phyloP scores from a whole-genome alignment of 371 early-diverging fungal genomes.

The Mortierella sp. region DNA sequence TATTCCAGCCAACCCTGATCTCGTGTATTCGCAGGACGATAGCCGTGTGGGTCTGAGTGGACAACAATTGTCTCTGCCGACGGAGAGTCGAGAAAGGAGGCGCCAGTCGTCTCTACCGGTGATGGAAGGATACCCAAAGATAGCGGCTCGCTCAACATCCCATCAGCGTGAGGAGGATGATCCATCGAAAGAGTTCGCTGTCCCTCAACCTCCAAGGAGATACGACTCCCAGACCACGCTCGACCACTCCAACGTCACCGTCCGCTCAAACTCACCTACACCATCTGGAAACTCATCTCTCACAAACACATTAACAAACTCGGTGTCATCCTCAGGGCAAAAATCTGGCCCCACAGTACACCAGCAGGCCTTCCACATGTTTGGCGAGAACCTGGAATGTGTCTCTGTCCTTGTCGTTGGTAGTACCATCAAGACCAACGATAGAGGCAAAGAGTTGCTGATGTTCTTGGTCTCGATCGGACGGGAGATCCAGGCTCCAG shows the following conservation, averaged over 20 bases:
- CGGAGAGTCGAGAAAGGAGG: slow-evolving; percentile 19
- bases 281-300: slow-evolving; percentile 48
- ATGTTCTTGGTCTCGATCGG: slow-evolving; percentile 64
- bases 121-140: slow-evolving; percentile 34
- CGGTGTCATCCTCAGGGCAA: not conserved
- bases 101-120: slow-evolving; percentile 25
- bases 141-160: slow-evolving; percentile 40
- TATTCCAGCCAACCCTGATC: slow-evolving; percentile 13
- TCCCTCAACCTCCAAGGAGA: slow-evolving; percentile 32
- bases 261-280: slow-evolving; percentile 36
- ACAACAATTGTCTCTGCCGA: slow-evolving; percentile 1
- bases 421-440: slow-evolving; percentile 72
- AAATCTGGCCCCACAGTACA: slow-evolving; percentile 12
- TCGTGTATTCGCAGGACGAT: slow-evolving; percentile 7
- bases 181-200: slow-evolving; percentile 6
- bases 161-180: slow-evolving; percentile 39
- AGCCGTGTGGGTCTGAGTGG: slow-evolving; percentile 3
- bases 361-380: slow-evolving; percentile 36
- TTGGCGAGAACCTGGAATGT: slow-evolving; percentile 33
- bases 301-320: slow-evolving; percentile 8
- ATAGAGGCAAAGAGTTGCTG: slow-evolving; percentile 76
- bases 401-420: slow-evolving; percentile 61
- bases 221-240: slow-evolving; percentile 32
- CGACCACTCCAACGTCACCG: slow-evolving; percentile 5
- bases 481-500: slow-evolving; percentile 32